Base-by-base conservation (phyloP, 345 rosid species). In the Nasturtium officinale region DNA sequence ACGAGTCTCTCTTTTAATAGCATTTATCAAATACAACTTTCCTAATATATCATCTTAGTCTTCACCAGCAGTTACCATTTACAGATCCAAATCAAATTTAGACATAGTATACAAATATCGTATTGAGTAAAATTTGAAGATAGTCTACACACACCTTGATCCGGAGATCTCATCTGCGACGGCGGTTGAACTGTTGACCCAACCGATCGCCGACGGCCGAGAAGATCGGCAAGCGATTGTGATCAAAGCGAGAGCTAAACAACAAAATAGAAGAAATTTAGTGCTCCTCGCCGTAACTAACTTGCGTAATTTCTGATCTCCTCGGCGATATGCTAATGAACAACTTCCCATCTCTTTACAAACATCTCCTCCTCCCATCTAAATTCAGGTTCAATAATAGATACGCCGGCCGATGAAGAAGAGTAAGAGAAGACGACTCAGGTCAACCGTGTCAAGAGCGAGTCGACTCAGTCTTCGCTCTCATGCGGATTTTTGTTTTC, bases 301-400 rank as follows among this genome's bases (percentile, higher is more conserved):
- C 73, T 90, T 91, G 35, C 91, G 82, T 71, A 81, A 67, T 67
- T 88, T 83, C 82, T 82, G 95, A 47, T 81, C 73, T 67, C 84
- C 79, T 52, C 98, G 84, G 33, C 98, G 97, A 73, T 83, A 84
- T 12, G 77, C 72, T 77, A 84, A 29, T 28, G 83, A 75, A 75
- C 86, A 83, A 57, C 88, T 83, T 77, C 96, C 84, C 93, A 89
- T 89, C 85, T 73, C 85, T 76, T 69, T 73, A 72, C 33, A 9
- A 56, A 54, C 30, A 3, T 42, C 57, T 65, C 77, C 73, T 55
- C 71, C 70, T 72, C 65, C 80, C 80, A 77, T 77, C 55, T 11
- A 28, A 17, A 42, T 37, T 30, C 25, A 71, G 8, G 25, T 58
- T 37, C 1, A 9, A 13, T 16, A 20, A 9, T 1, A 37, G 55